Evolutionary conservation across 139 green algal genomes (phyloP).

Genomic region (Tetraselmis chui): DNA sequence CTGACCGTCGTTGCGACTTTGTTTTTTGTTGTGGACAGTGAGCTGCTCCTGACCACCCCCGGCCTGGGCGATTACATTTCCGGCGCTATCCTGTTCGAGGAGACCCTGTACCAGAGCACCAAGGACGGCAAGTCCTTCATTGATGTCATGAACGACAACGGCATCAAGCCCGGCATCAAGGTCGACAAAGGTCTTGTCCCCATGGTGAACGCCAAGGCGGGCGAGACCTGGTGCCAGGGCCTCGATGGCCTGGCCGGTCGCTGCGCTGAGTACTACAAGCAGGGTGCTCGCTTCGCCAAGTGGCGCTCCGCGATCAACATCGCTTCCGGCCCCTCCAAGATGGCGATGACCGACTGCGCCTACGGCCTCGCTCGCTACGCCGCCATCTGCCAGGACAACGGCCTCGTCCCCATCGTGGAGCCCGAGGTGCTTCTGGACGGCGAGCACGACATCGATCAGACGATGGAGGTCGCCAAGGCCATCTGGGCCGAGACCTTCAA

Average conservation of each 20-base stretch:
- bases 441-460: slow-evolving; percentile 78
- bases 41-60: slow-evolving; percentile 73
- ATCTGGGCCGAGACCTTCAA: slow-evolving; percentile 98
- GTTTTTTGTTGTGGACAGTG: not conserved
- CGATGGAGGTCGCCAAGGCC: slow-evolving; percentile 68
- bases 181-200: slow-evolving; percentile 67
- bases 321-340: slow-evolving; percentile 50
- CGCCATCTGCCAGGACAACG: slow-evolving; percentile 56
- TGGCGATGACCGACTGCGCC: slow-evolving; percentile 80
- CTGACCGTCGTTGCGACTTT: too few relatives aligned
- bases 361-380: slow-evolving; percentile 91
- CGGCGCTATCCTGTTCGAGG: slow-evolving; percentile 94
- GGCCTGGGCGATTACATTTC: slow-evolving; percentile 88
- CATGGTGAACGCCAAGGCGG: slow-evolving; percentile 30
- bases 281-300: slow-evolving; percentile 90
- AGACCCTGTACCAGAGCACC: slow-evolving; percentile 75
- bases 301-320: slow-evolving; percentile 84
- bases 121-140: slow-evolving; percentile 57
- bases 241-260: slow-evolving; percentile 69
- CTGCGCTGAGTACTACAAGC: slow-evolving; percentile 66
- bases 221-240: slow-evolving; percentile 55
- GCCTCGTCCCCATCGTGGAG: slow-evolving; percentile 93
- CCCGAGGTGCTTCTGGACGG: slow-evolving; percentile 81
- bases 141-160: slow-evolving; percentile 46
- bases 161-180: slow-evolving; percentile 85